Conservation (phyloP, 2,329 filamentous ascomycete genomes). For the Trichoderma koningii region DNA sequence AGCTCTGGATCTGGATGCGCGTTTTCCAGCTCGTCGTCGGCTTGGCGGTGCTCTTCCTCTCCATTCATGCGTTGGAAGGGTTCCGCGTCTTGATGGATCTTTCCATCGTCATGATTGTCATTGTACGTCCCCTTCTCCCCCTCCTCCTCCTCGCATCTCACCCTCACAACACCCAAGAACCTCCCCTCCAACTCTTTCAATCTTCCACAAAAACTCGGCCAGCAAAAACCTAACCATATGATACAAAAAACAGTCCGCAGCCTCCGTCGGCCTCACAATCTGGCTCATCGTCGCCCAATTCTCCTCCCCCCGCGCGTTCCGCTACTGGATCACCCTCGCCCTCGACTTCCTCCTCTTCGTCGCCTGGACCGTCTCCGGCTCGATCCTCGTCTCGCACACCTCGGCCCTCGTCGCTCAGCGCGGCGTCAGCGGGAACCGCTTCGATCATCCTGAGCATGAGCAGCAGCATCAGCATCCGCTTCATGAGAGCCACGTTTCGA, state of each 20-base stretch:
- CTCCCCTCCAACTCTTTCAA: background rate
- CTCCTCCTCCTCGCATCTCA: background rate
- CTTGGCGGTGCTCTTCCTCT: slow-evolving; percentile 49
- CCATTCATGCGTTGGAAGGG: slow-evolving; percentile 32
- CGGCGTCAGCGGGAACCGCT: background rate
- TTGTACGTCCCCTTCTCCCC: background rate
- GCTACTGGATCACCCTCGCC: slow-evolving; percentile 40
- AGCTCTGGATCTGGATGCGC: slow-evolving; percentile 47
- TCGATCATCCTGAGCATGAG: no score
- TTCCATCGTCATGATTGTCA: slow-evolving; percentile 3
- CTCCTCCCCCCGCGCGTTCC: background rate
- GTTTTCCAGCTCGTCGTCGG: slow-evolving; percentile 52
- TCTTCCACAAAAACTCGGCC: no score
- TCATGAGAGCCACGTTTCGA: background rate
- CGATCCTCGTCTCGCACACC: slow-evolving; percentile 49
- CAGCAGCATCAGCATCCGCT: background rate
- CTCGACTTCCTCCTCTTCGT: slow-evolving; percentile 49
- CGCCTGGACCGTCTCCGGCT: slow-evolving; percentile 50
- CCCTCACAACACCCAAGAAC: background rate
- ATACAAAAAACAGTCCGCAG: background rate
- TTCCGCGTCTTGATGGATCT: background rate
- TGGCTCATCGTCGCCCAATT: background rate
- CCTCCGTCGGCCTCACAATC: background rate
- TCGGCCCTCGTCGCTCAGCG: slow-evolving; percentile 35
- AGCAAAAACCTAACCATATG: no score